These are phyloP conservation scores for Pharus latifolius DNA, from an alignment of 176 grass and related monocot species.

Conservation along the genomic window DNA sequence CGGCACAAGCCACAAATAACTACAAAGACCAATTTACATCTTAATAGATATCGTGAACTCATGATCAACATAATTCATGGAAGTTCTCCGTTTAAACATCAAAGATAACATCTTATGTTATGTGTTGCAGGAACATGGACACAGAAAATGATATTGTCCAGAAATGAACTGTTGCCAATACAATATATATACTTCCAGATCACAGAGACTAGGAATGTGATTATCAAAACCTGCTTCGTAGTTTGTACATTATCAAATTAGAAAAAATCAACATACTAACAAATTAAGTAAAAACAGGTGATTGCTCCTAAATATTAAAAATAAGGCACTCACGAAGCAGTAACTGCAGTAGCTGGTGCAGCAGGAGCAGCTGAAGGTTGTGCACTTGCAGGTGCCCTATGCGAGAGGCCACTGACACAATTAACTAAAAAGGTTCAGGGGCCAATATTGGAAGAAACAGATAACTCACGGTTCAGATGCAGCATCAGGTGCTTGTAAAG, in stretches of 20 bases:
- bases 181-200: too few relatives aligned
- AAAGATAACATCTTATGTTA: too few relatives aligned
- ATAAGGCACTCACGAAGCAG: conserved; percentile 41
- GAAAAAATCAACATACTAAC: too few relatives aligned
- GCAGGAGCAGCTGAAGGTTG: conserved; percentile 17
- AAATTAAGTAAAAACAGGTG: not conserved
- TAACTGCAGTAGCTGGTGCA: conserved; percentile 35
- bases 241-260: not conserved
- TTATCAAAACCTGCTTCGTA: not conserved
- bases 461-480: conserved; percentile 47
- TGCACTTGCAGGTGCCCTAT: conserved; percentile 34
- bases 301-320: not conserved
- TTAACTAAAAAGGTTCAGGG: not conserved
- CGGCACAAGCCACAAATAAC: too few relatives aligned
- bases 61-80: too few relatives aligned
- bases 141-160: not conserved
- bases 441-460: not conserved
- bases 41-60: too few relatives aligned
- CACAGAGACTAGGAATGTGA: not conserved
- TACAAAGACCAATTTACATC: too few relatives aligned
- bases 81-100: too few relatives aligned
- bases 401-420: not conserved
- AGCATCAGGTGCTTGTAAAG: conserved; percentile 39
- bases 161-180: not conserved
- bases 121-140: too few relatives aligned